A percentile compares a stretch with the other conserved stretches of the same genome.
phyloP scores from a whole-genome alignment of 148 eudicot genomes.

The Bassia scoparia region DNA sequence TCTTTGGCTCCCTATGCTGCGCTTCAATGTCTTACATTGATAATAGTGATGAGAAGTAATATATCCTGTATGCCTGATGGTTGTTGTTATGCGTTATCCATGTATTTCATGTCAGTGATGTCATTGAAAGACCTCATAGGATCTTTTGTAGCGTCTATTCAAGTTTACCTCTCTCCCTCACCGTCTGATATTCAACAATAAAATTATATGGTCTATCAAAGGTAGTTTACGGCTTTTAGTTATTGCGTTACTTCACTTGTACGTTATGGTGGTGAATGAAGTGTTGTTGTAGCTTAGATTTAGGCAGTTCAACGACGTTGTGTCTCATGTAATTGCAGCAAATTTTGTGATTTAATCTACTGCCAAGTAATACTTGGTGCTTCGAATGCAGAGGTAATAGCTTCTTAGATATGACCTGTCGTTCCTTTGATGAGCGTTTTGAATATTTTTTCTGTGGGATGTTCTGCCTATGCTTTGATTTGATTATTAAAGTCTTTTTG shows the following conservation, averaged over 20 bases:
- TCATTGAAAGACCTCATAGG: constrained; percentile 98
- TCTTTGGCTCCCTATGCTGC: constrained; percentile 99
- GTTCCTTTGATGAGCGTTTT: too few relatives aligned
- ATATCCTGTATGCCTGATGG: constrained; percentile 90
- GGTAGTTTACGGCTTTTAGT: constrained; percentile 37
- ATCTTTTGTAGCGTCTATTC: constrained; percentile 72
- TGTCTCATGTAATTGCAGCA: too few relatives aligned
- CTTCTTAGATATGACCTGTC: too few relatives aligned
- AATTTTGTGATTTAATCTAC: too few relatives aligned
- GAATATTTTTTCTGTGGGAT: too few relatives aligned
- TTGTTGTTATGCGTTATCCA: constrained; percentile 83
- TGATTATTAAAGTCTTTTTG: too few relatives aligned
- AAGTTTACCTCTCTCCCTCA: constrained; percentile 85
- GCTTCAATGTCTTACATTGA: constrained; percentile 99
- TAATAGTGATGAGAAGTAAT: constrained; percentile 85
- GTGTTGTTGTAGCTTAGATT: not conserved
- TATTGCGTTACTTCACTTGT: not conserved
- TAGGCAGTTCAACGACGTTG: too few relatives aligned
- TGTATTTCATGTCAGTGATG: constrained; percentile 96
- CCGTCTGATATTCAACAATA: constrained; percentile 94
- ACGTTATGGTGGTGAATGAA: not conserved
- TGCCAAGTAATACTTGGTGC: too few relatives aligned
- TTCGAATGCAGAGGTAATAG: too few relatives aligned
- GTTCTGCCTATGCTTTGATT: too few relatives aligned
- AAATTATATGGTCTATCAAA: constrained; percentile 93